phyloP scores from a whole-genome alignment of 108 stramenopile species.

The Fistulifera solaris region DNA sequence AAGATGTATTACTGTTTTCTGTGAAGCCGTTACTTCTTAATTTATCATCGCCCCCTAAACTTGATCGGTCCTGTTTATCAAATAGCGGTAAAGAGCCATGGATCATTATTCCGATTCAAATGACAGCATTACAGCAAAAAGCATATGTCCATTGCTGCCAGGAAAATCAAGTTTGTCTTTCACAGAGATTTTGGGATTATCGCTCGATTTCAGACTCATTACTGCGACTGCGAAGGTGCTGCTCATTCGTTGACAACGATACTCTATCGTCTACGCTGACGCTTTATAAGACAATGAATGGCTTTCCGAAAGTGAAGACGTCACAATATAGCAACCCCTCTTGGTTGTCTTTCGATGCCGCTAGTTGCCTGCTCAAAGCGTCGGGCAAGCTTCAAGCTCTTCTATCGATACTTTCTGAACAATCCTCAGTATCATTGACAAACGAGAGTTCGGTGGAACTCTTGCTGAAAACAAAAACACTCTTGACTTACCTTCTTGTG shows the following conservation, averaged over 20 bases:
- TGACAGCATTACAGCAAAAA: too few relatives aligned
- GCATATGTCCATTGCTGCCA: too few relatives aligned
- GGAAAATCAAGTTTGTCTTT: too few relatives aligned
- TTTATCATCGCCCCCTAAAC: too few relatives aligned
- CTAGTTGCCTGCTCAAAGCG: constrained; percentile 26
- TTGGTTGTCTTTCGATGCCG: constrained; percentile 4
- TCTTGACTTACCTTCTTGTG: too few relatives aligned
- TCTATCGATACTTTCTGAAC: constrained; percentile 30
- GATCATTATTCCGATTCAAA: too few relatives aligned
- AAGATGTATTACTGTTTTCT: too few relatives aligned
- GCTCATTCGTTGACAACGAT: constrained; percentile 16
- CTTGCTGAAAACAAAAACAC: neutral
- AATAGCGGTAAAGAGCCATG: too few relatives aligned
- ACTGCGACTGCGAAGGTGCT: constrained; percentile 21
- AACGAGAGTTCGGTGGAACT: constrained; percentile 1
- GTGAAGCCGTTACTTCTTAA: too few relatives aligned
- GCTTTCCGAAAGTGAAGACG: neutral
- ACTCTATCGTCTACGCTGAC: neutral
- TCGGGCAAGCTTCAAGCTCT: constrained; percentile 65
- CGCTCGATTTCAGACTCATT: constrained; percentile 17
- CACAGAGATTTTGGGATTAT: neutral
- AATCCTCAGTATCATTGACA: constrained; percentile 28
- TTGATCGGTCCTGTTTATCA: too few relatives aligned
- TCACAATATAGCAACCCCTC: neutral
- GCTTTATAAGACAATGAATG: neutral